Conservation (phyloP, 2,329 filamentous ascomycete species). For the Cercospora brassicicola region DNA sequence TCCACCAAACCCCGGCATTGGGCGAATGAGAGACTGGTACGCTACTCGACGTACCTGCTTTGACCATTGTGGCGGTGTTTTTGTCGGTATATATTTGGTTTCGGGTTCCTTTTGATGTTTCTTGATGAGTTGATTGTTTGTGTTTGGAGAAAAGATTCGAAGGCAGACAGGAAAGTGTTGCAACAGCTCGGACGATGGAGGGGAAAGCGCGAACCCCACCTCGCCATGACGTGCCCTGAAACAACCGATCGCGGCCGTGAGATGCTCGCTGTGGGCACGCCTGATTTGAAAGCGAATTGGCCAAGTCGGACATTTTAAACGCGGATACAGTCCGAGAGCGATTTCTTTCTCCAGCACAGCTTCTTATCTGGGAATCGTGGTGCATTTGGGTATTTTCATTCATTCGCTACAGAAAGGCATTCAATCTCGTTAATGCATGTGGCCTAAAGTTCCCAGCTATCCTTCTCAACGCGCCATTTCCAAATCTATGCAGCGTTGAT, state of each 20-base stretch:
- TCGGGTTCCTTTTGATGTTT: constrained; percentile 15
- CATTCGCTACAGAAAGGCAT: constrained; percentile 8
- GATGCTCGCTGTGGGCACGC: constrained; percentile 1
- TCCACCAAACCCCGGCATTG: constrained; percentile 41
- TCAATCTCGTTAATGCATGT: constrained; percentile 6
- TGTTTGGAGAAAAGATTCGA: constrained; percentile 5
- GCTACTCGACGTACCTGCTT: constrained; percentile 72
- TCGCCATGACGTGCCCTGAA: constrained; percentile 7
- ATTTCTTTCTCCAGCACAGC: background rate
- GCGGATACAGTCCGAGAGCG: background rate
- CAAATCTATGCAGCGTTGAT: constrained; percentile 46
- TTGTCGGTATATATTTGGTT: constrained; percentile 31
- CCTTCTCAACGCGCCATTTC: background rate
- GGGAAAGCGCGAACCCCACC: constrained; percentile 13
- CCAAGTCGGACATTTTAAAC: background rate
- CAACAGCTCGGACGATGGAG: constrained; percentile 7
- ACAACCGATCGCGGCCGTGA: constrained; percentile 3
- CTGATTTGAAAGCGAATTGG: background rate
- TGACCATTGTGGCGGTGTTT: constrained; percentile 85
- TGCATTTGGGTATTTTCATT: constrained; percentile 13
- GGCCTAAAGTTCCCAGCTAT: background rate
- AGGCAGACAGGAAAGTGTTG: constrained; percentile 3
- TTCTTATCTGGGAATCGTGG: background rate
- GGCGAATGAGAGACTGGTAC: constrained; percentile 17
- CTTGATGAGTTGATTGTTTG: background rate